Evolutionary conservation across 768 basidiomycete species (phyloP).

Genomic region (Cubamyces sp.): DNA sequence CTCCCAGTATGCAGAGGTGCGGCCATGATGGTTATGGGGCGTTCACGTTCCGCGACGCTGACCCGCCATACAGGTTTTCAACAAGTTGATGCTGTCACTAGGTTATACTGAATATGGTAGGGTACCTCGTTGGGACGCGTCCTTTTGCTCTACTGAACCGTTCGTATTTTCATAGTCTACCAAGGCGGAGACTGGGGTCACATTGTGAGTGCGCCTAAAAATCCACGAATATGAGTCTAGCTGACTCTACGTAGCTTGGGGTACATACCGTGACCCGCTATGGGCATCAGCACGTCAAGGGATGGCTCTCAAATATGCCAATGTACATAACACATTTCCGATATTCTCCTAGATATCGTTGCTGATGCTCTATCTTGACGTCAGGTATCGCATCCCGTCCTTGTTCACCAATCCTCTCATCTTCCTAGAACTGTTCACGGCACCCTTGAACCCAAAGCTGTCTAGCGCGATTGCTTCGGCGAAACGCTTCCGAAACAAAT

Average conservation of each 20-base stretch:
- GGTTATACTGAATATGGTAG: slow-evolving; percentile 34
- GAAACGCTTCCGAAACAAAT: slow-evolving; percentile 24
- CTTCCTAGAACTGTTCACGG: slow-evolving; percentile 35
- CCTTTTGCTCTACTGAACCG: neutral
- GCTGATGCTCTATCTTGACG: no score
- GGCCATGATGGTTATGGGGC: neutral
- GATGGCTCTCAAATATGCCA: slow-evolving; percentile 55
- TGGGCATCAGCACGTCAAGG: slow-evolving; percentile 48
- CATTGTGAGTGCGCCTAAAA: slow-evolving; percentile 31
- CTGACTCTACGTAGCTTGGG: slow-evolving; percentile 36
- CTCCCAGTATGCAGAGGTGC: slow-evolving; percentile 58
- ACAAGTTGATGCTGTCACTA: slow-evolving; percentile 37
- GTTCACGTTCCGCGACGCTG: neutral
- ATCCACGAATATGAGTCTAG: slow-evolving; percentile 5
- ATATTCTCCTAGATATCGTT: slow-evolving; percentile 26
- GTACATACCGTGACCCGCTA: slow-evolving; percentile 39
- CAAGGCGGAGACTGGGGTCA: slow-evolving; percentile 55
- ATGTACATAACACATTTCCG: slow-evolving; percentile 32
- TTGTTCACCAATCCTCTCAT: slow-evolving; percentile 32
- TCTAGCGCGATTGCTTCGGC: no score
- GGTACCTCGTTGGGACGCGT: no score
- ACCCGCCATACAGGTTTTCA: slow-evolving; percentile 17
- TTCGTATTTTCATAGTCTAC: slow-evolving; percentile 32
- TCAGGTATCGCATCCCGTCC: slow-evolving; percentile 14
- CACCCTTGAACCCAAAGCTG: slow-evolving; percentile 35